phyloP scores from a whole-genome alignment of 1,139 yeast genomes.

The Ogataea hybrid region DNA sequence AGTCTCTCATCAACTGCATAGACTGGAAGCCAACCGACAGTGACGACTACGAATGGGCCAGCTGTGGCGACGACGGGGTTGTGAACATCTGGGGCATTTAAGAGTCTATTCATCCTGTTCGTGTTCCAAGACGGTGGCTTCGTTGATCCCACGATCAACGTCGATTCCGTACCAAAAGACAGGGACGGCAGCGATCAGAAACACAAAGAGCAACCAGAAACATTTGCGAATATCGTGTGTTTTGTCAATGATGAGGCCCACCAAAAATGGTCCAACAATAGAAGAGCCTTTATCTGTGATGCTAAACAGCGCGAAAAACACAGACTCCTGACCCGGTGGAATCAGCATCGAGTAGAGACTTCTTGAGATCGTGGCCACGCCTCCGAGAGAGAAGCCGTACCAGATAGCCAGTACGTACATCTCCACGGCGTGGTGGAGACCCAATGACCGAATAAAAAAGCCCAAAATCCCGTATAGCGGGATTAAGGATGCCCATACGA shows the following conservation, averaged over 20 bases:
- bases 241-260: slow-evolving; percentile 62
- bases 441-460: slow-evolving; percentile 47
- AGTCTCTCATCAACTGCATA: slow-evolving; percentile 67
- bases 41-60: slow-evolving; percentile 34
- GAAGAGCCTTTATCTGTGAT: slow-evolving; percentile 77
- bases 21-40: slow-evolving; percentile 56
- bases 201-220: slow-evolving; percentile 53
- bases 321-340: slow-evolving; percentile 67
- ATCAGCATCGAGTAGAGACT: slow-evolving; percentile 62
- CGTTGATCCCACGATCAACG: slow-evolving; percentile 53
- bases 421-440: slow-evolving; percentile 58
- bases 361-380: slow-evolving; percentile 61
- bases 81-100: slow-evolving; percentile 62
- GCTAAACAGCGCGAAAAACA: slow-evolving; percentile 66
- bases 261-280: slow-evolving; percentile 62
- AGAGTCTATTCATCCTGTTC: slow-evolving; percentile 18
- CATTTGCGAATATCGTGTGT: slow-evolving; percentile 70
- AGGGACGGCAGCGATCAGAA: slow-evolving; percentile 52
- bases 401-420: slow-evolving; percentile 64
- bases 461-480: slow-evolving; percentile 69
- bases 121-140: slow-evolving; percentile 34
- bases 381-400: slow-evolving; percentile 72
- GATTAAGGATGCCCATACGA: slow-evolving; percentile 58
- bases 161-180: slow-evolving; percentile 45
- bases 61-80: slow-evolving; percentile 79